These are phyloP conservation scores for Penicillium chermesinum DNA, from an alignment of 495 filamentous ascomycete species.

Conservation along the genomic window DNA sequence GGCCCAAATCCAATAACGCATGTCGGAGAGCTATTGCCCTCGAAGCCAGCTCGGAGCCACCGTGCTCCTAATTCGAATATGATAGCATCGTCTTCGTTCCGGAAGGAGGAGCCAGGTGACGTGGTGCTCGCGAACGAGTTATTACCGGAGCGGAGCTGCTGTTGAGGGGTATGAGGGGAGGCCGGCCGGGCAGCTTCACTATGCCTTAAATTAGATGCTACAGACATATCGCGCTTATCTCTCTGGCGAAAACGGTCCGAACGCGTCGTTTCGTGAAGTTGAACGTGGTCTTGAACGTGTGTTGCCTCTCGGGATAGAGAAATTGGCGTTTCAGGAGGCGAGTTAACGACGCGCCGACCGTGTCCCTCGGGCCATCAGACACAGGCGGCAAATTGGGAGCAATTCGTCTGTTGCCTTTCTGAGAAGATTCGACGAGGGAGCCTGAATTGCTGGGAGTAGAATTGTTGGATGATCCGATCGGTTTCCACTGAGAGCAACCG, in stretches of 20 bases:
- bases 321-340: conserved; percentile 5
- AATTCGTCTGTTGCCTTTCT: background rate
- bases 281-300: conserved; percentile 2
- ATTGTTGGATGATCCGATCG: background rate
- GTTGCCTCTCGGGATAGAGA: conserved; percentile 14
- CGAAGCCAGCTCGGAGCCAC: conserved; percentile 77
- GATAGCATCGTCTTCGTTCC: conserved; percentile 76
- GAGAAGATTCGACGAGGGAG: background rate
- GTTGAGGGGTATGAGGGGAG: conserved; percentile 36
- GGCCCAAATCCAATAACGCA: conserved; percentile 68
- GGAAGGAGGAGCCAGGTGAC: conserved; percentile 64
- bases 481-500: conserved; percentile 7
- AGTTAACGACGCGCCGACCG: conserved; percentile 5
- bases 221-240: conserved; percentile 13
- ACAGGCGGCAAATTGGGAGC: background rate
- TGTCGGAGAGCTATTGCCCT: conserved; percentile 70
- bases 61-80: conserved; percentile 79
- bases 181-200: conserved; percentile 27
- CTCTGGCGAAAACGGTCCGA: conserved; percentile 7
- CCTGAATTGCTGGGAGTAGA: too few species aligned
- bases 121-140: conserved; percentile 57
- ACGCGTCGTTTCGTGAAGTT: conserved; percentile 6
- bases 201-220: conserved; percentile 27
- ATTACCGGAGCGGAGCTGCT: conserved; percentile 33
- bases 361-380: conserved; percentile 11